Evolutionary conservation across 352 stramenopile species (phyloP), one percentile per base, ranked within the genome.

Genomic region (Globisporangium orthogonon): DNA sequence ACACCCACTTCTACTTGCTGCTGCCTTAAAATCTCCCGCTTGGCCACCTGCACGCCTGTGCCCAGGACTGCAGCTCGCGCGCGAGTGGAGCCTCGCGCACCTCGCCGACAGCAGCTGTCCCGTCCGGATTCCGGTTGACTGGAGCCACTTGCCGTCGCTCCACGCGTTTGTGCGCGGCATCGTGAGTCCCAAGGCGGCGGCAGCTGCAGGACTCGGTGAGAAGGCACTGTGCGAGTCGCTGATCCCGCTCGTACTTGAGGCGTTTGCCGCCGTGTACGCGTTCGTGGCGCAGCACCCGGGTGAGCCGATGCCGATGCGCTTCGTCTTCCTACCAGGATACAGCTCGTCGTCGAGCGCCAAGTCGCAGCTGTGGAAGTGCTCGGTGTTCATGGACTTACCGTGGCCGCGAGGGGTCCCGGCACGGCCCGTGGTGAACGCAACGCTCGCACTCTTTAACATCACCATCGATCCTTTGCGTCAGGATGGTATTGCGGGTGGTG

Each of bases 391-490:
- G 3, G 65, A 84, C 57, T 54, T 74, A 7, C 56, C 54, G 9
- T 77, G 70, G 72, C 67, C 72, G 29, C 62, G 47, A 4, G 60
- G 33, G 3, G 18, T 4, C 28, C n/a, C 70, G 9, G 52, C 49
- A 23, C 50, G 55, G 13, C 66, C 62, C 2, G 41, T 77, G 4
- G 47, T 17, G 15, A 68, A 80, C 10, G 60, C 61, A 23, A 55
- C 37, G 0, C 62, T 88, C 4, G 69, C 76, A 15, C 67, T 88
- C 7, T 88, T 88, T 57, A 73, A 77, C 47, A 71, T 84, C 56
- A 83, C 78, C 3, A 70, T 86, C 18, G 75, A 86, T n/a, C 69
- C 70, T 9, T 54, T 63, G 5, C 23, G 23, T 14, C 57, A 72
- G 0, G 51, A 60, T 33, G 50, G 23, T 33, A 61, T 6, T 11